phyloP scores from a whole-genome alignment of 495 filamentous ascomycete species.

The Cercophora samala region DNA sequence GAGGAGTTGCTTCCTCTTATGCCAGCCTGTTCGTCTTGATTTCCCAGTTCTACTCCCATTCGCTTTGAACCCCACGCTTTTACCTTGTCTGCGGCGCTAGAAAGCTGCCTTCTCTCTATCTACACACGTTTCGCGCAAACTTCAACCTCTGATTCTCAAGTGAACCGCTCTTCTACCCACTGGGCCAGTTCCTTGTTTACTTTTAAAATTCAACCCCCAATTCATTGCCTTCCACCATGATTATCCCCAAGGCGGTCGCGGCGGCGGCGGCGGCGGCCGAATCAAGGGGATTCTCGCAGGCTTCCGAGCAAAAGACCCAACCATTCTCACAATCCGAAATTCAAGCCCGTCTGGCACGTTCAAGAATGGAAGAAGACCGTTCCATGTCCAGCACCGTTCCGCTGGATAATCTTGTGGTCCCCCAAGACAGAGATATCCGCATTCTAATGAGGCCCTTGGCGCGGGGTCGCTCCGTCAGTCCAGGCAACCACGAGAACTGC shows the following conservation, averaged over 20 bases:
- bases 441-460: constrained; percentile 48
- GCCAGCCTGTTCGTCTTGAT: constrained; percentile 17
- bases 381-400: constrained; percentile 36
- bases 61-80: constrained; percentile 1
- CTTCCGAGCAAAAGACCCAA: constrained; percentile 50
- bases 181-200: not conserved
- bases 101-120: not conserved
- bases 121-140: not conserved
- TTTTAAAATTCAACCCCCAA: not conserved
- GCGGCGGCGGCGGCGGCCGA: constrained; percentile 29
- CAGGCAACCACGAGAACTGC: constrained; percentile 43
- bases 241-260: not conserved
- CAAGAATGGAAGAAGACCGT: constrained; percentile 35
- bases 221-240: constrained; percentile 25
- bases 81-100: not conserved
- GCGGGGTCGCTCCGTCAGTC: constrained; percentile 46
- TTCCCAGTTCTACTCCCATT: constrained; percentile 15
- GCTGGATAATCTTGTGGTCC: constrained; percentile 44
- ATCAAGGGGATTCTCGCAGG: constrained; percentile 29
- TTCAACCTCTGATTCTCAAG: not conserved
- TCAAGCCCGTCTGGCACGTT: constrained; percentile 29
- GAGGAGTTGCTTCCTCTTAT: constrained; percentile 15
- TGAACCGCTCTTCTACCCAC: not conserved
- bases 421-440: constrained; percentile 44
- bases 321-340: constrained; percentile 50